A percentile compares a stretch with the other conserved stretches of the same genome.
Evolutionary conservation across 805 yeast species (phyloP).

Genomic region (Saccharomycopsis selenospora): DNA sequence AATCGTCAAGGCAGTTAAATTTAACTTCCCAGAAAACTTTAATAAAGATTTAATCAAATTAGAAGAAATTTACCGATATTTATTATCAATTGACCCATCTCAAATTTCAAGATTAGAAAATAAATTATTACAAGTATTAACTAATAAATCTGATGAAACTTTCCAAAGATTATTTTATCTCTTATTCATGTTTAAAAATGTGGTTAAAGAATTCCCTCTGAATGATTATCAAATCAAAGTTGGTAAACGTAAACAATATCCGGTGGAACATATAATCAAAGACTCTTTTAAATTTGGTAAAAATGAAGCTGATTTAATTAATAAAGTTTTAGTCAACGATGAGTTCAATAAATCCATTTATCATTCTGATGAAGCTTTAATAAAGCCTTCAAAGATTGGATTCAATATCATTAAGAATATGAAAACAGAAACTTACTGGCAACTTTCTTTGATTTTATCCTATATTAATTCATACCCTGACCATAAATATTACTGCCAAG

Average conservation of each 20-base stretch:
- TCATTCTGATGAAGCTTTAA: slow-evolving; percentile 4
- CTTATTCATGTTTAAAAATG: slow-evolving; percentile 13
- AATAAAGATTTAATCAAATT: slow-evolving; percentile 22
- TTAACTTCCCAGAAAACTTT: slow-evolving; percentile 22
- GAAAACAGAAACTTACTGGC: slow-evolving; percentile 13
- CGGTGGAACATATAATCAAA: slow-evolving; percentile 16
- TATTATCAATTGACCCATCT: slow-evolving; percentile 9
- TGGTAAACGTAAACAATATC: slow-evolving; percentile 3
- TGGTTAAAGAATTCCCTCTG: slow-evolving; percentile 2
- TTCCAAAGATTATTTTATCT: slow-evolving; percentile 15
- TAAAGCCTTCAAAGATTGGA: slow-evolving; percentile 7
- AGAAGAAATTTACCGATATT: slow-evolving; percentile 22
- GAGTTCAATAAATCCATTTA: slow-evolving; percentile 1
- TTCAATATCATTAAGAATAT: slow-evolving; percentile 12
- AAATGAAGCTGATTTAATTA: slow-evolving; percentile 15
- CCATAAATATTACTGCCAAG: slow-evolving; percentile 9
- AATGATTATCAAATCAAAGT: slow-evolving; percentile 5
- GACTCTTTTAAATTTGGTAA: slow-evolving; percentile 16
- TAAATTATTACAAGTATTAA: not conserved
- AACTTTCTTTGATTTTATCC: slow-evolving; percentile 14
- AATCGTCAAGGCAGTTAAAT: slow-evolving; percentile 21
- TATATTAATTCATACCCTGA: slow-evolving; percentile 13
- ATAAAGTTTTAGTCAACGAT: slow-evolving; percentile 12
- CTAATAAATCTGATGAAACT: not conserved
- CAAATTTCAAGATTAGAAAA: slow-evolving; percentile 2